These are phyloP conservation scores for Cucumis hystrix DNA, from an alignment of 306 rosid genomes.

Conservation along the genomic window DNA sequence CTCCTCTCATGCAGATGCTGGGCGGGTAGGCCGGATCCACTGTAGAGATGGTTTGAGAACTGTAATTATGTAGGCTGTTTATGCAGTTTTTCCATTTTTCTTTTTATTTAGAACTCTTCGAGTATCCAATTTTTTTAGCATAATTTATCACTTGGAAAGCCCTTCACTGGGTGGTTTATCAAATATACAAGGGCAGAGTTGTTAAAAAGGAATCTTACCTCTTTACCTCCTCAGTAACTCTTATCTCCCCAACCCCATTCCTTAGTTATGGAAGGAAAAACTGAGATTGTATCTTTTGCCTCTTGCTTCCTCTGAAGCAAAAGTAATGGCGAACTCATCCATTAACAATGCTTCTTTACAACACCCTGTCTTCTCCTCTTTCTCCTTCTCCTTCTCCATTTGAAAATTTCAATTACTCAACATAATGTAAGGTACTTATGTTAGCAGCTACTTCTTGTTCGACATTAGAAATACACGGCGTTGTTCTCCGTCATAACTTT, in stretches of 20 bases:
- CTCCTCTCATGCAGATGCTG: constrained; percentile 57
- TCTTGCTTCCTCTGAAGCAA: background rate
- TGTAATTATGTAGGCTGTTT: constrained; percentile 47
- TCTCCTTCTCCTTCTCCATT: background rate
- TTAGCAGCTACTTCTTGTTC: background rate
- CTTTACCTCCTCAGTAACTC: background rate
- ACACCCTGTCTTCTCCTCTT: background rate
- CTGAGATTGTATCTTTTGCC: background rate
- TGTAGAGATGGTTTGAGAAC: constrained; percentile 60
- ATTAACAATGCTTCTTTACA: background rate
- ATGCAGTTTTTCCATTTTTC: constrained; percentile 14
- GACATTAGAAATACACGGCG: background rate
- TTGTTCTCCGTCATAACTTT: background rate
- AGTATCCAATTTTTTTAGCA: constrained; percentile 9
- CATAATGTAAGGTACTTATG: background rate
- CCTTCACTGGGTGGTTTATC: background rate
- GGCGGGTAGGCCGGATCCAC: constrained; percentile 33
- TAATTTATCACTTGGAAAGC: constrained; percentile 29
- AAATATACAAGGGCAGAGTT: constrained; percentile 5
- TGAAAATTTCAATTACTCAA: background rate
- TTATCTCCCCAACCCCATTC: background rate
- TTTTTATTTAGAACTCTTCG: background rate
- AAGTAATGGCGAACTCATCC: background rate
- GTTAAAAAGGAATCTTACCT: background rate
- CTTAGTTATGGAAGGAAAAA: background rate